These are phyloP conservation scores for Rhizoclosmatium globosum DNA, from an alignment of 192 early-diverging fungal species.

Conservation along the genomic window DNA sequence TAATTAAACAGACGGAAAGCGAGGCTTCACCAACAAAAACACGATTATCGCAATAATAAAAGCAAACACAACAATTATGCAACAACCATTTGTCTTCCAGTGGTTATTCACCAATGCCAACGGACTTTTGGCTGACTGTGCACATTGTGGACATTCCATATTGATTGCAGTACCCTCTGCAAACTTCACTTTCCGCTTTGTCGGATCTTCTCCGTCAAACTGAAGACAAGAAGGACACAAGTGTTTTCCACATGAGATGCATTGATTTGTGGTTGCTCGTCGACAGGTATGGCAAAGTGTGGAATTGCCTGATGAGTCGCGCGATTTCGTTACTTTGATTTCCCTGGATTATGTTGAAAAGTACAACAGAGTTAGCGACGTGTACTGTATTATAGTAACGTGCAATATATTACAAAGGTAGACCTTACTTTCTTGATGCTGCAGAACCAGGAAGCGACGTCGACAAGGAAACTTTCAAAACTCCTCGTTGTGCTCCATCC, in stretches of 20 bases:
- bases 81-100: background rate
- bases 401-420: too few species aligned
- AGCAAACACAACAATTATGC: background rate
- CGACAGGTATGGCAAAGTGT: background rate
- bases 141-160: conserved; percentile 2
- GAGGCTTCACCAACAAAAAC: background rate
- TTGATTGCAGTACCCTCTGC: background rate
- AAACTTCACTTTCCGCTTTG: background rate
- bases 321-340: background rate
- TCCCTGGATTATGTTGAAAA: too few species aligned
- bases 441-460: too few species aligned
- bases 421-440: too few species aligned
- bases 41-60: background rate
- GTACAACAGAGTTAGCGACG: too few species aligned
- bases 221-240: background rate
- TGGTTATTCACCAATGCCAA: background rate
- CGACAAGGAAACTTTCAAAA: background rate
- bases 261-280: background rate
- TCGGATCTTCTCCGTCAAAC: background rate
- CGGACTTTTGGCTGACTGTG: background rate
- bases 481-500: background rate
- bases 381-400: too few species aligned
- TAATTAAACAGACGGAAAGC: background rate
- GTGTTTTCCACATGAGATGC: background rate
- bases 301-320: background rate